Base-by-base conservation (phyloP, 495 filamentous ascomycete genomes). In the Penicillium cosmopolitanum region DNA sequence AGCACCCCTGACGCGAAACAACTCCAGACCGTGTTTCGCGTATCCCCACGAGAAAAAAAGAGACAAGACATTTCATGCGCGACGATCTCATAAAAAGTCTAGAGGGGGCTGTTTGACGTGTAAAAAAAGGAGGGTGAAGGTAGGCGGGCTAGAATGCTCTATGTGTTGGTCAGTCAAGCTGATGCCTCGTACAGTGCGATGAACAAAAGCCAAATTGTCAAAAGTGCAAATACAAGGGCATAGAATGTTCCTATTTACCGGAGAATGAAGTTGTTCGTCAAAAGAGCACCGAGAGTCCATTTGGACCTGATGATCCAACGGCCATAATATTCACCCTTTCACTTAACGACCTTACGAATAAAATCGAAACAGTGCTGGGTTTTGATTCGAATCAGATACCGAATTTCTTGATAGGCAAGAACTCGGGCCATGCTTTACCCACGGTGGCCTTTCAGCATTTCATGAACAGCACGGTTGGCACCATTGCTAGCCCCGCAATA, bases 361-460 rank as follows among this genome's bases (percentile, higher is more conserved):
- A 46, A 5, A 61, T 74, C 5, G 51, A 62, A 10, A 52, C 56
- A 1, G 53, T 36, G 0, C 25, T 72, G 44, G 43, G 46, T 6
- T 31, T 56, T 28, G 65, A 59, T 21, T 33, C 57, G 3, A 38
- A 21, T 0, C 54, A 40, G 9, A 55, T 28, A 4, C 34, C 16
- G 1, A 18, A 28, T 38, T 31, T 2, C 0, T 55, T 60, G 0
- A 53, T 35, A 10, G 42, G 25, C 5, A 44, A 38, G 1, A 56
- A 31, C 0, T 48, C 54, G 1, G 19, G 48, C 2, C 43, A 57
- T 10, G 13, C 58, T 0, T 46, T 72, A 18, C 70, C 68, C 18
- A 55, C 67, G 7, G 42, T 66, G 8, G 60, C 72, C 4, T 70
- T 73, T 10, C 72, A 74, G 53, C 66, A 74, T 42, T 75, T 80